Conservation (phyloP, 345 rosid species). For the Camelina neglecta region DNA sequence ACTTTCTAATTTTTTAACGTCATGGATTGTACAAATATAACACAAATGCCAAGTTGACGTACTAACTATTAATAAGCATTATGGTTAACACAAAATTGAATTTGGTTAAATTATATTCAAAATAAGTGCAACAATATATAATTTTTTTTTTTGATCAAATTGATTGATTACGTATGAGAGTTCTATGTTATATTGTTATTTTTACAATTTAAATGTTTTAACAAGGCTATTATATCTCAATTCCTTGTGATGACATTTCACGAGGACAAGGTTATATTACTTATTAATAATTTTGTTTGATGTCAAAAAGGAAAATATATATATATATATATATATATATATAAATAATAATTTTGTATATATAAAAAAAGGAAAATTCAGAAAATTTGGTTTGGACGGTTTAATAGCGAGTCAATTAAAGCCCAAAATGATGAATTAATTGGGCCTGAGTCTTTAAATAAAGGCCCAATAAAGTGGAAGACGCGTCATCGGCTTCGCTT, state of each 20-base stretch:
- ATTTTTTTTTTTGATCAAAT: background rate
- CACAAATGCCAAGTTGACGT: background rate
- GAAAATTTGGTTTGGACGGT: background rate
- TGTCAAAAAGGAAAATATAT: too few relatives aligned
- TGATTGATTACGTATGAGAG: background rate
- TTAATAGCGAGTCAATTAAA: background rate
- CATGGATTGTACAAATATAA: background rate
- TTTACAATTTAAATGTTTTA: too few relatives aligned
- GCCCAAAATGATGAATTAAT: constrained; percentile 6
- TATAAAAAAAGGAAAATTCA: too few relatives aligned
- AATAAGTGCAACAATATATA: background rate
- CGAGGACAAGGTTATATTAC: too few relatives aligned
- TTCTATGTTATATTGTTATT: background rate
- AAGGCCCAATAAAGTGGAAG: constrained; percentile 27
- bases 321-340: too few relatives aligned
- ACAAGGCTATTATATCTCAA: background rate
- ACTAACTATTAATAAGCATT: background rate
- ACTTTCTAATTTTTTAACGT: too few relatives aligned
- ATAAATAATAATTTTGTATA: too few relatives aligned
- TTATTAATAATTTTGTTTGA: too few relatives aligned
- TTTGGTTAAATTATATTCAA: background rate
- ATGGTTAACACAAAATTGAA: background rate
- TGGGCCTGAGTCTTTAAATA: background rate
- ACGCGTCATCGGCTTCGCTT: constrained; percentile 32
- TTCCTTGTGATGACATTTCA: background rate